phyloP scores from a whole-genome alignment of 1,284 basidiomycete species.

The Boletus hoseneyae region DNA sequence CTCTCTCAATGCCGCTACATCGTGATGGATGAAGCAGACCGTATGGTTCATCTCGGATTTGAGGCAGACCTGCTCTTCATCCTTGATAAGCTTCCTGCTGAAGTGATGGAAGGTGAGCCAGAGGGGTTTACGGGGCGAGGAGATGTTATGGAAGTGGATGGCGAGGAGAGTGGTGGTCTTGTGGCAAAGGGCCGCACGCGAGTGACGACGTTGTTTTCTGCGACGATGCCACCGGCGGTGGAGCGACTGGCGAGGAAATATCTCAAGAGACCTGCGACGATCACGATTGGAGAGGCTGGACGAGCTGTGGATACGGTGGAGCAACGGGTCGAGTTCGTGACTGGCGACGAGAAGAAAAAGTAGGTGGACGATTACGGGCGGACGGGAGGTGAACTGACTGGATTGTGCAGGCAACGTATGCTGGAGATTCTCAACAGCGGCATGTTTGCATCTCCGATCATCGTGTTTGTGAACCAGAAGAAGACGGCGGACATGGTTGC shows the following conservation, averaged over 20 bases:
- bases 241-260: slow-evolving; percentile 95
- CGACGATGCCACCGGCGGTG: slow-evolving; percentile 97
- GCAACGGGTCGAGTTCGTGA: slow-evolving; percentile 92
- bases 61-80: slow-evolving; percentile 95
- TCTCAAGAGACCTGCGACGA: slow-evolving; percentile 86
- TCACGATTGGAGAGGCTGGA: slow-evolving; percentile 97
- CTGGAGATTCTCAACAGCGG: slow-evolving; percentile 89
- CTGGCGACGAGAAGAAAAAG: slow-evolving; percentile 94
- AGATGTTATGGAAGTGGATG: slow-evolving; percentile 56
- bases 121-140: slow-evolving; percentile 39
- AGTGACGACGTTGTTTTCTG: slow-evolving; percentile 93
- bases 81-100: slow-evolving; percentile 85
- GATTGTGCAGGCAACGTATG: slow-evolving; percentile 60
- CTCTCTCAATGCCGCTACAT: slow-evolving; percentile 96
- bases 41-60: slow-evolving; percentile 98
- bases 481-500: slow-evolving; percentile 97
- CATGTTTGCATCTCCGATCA: slow-evolving; percentile 85
- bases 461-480: slow-evolving; percentile 99
- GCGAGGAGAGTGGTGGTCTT: slow-evolving; percentile 38
- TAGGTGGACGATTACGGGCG: slow-evolving; percentile 26
- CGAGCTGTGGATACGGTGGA: slow-evolving; percentile 98
- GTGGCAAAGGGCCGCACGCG: slow-evolving; percentile 74
- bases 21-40: slow-evolving; percentile 99
- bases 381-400: slow-evolving; percentile 8
- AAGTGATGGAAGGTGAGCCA: slow-evolving; percentile 80